Base-by-base conservation (phyloP, 352 stramenopile species). In the Pythium rishiriense region DNA sequence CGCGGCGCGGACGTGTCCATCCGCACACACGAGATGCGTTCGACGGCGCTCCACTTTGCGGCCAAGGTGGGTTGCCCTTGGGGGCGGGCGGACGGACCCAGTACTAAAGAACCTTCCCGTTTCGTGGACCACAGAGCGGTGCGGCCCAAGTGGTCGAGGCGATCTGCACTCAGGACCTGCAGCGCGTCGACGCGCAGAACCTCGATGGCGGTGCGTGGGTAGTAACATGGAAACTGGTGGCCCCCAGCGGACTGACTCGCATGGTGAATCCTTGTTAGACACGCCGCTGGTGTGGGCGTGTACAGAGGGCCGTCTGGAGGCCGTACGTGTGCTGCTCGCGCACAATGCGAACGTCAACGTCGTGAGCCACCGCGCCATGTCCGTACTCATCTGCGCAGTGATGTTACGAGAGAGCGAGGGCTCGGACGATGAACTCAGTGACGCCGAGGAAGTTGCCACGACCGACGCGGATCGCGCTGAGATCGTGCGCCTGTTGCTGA, bases 281-380 rank as follows among this genome's bases (percentile, higher is more conserved):
- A 94, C 85, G 33, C 85, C 85, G 51, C 60, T 94, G 28, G 81
- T 91, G 42, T 94, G 85, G 85, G 83, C 85, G 28, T 94, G 85
- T 24, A 91, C 90, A 62, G 85, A 94, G 83, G 85, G 81, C 6
- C 76, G 80, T 17, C 61, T 70, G 3, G 82, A 85, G 39, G 81
- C 82, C 12, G 84, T 90, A n/a, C 81, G 81, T 37, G 81, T 85
- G 63, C 62, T 93, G 45, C 70, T 95, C 14, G 60, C 73, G 28
- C 69, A 88, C 58, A 69, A 74, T 7, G 86, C 83, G 21, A 75
- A 92, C 28, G 81, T 87, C 6, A 84, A 87, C 28, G 74, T 85
- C 24, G 70, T 90, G 57, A 92, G 88, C 56, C 82, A 91, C 51
- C 84, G 79, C 61, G 83, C 78, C 21, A 83, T 84, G 31, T 87